phyloP scores from a whole-genome alignment of 208 protist genomes.

The Leishmania aethiopica region DNA sequence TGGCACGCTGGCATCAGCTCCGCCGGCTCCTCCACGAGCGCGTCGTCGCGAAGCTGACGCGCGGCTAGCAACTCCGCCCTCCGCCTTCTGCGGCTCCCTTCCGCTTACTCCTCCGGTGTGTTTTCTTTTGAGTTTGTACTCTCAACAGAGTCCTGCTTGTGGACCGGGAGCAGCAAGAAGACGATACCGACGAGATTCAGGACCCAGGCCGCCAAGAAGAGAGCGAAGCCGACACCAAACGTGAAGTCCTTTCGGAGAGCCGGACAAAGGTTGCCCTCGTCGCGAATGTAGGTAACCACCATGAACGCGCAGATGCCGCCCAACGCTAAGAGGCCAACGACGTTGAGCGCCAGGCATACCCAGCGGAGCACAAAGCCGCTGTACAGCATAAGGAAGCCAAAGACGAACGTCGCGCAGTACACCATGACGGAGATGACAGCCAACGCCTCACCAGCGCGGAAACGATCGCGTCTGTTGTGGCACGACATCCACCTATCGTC shows the following conservation, averaged over 20 bases:
- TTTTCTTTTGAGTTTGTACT: too few species aligned
- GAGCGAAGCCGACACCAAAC: conserved; percentile 37
- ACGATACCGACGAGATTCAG: conserved; percentile 41
- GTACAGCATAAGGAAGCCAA: conserved; percentile 36
- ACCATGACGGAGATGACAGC: conserved; percentile 38
- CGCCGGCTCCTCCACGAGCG: too few species aligned
- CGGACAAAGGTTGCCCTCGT: too few species aligned
- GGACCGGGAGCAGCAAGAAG: conserved; percentile 31
- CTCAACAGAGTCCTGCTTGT: background rate
- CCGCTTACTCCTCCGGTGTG: too few species aligned
- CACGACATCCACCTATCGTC: conserved; percentile 33
- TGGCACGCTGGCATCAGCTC: background rate
- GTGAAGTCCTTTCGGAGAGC: background rate
- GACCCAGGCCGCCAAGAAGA: conserved; percentile 39
- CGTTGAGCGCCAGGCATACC: background rate
- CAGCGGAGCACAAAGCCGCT: conserved; percentile 5
- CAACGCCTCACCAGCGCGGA: conserved; percentile 44
- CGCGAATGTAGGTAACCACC: too few species aligned
- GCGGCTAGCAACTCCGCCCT: too few species aligned
- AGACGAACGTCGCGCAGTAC: conserved; percentile 16
- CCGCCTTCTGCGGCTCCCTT: too few species aligned
- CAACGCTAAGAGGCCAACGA: background rate
- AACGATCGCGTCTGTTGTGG: conserved; percentile 19
- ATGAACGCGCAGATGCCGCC: conserved; percentile 29
- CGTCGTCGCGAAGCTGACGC: too few species aligned